Evolutionary conservation across 2,329 filamentous ascomycete species (phyloP), one percentile per base, ranked within the genome.

Genomic region (Hymenoscyphus occultus): DNA sequence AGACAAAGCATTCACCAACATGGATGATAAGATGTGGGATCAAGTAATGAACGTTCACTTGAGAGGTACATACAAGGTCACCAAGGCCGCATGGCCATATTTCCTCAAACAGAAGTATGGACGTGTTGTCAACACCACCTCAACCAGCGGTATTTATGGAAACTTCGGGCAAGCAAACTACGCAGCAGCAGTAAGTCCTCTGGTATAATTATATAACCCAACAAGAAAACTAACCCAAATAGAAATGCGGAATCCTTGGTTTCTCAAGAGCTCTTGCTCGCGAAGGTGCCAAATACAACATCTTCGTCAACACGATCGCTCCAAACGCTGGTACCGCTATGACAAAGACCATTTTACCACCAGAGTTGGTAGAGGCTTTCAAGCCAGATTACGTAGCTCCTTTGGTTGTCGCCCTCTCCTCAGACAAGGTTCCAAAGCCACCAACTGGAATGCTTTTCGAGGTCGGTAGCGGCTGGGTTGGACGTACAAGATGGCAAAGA

Each of bases 151-250:
- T 79, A 96, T 99, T 78, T 99, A 99, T 77, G 95, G 95, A 73
- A 99, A 97, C 85, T 99, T 99, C 77, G 95, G 95, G 69, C 95
- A 99, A 80, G 92, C 94, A 74, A 99, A 99, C 84, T 99, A 99
- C 79, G 86, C 95, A 68, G 92, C 94, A 65, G 91, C 91, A 65
- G 88, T 91, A 84, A 81, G 88, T 83, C 48, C 1, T 14, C 32
- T n/a, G 0, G 35, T 54, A 67, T 58, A 76, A 80, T 51, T 79
- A 78, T 70, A 77, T 7, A 19, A 32, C 19, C 5, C 3, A 69
- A 56, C 54, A 7, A 1, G 19, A 14, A 22, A 16, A 16, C 59
- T 66, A 48, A 73, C 62, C 22, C 2, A 63, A 39, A 13, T 70
- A 91, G 88, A 95, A 95, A 88, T 85, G 86, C 71, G 95, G 92